These are phyloP conservation scores for Picea glauca DNA, from an alignment of 75 land plant genomes.

Conservation along the genomic window DNA sequence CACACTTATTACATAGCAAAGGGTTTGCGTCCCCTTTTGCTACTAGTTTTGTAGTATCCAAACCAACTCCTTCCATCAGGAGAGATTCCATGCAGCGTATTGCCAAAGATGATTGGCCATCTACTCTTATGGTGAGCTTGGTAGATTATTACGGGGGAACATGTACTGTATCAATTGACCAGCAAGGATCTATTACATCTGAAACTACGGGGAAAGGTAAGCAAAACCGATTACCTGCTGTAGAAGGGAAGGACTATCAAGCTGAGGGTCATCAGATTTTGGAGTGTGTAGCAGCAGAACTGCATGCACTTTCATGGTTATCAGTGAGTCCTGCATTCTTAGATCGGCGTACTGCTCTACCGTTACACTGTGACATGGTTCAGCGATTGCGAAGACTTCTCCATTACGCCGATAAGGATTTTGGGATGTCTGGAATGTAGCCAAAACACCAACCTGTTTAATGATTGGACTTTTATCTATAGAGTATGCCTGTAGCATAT, in stretches of 20 bases:
- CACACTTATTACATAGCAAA: slow-evolving; percentile 76
- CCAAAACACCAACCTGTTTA: neutral
- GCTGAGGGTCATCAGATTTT: slow-evolving; percentile 52
- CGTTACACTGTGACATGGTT: slow-evolving; percentile 92
- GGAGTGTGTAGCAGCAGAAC: slow-evolving; percentile 77
- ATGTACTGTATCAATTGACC: slow-evolving; percentile 16
- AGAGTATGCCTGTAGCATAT: neutral
- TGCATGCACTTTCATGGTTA: slow-evolving; percentile 92
- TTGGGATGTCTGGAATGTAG: slow-evolving; percentile 11
- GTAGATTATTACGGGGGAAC: slow-evolving; percentile 70
- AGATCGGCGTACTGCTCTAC: slow-evolving; percentile 70
- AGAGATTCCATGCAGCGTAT: slow-evolving; percentile 25
- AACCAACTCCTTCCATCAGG: slow-evolving; percentile 56
- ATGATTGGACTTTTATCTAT: neutral
- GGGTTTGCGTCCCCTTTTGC: slow-evolving; percentile 83
- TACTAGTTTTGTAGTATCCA: slow-evolving; percentile 84
- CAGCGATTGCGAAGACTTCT: slow-evolving; percentile 73
- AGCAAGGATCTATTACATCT: slow-evolving; percentile 20
- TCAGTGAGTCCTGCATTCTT: slow-evolving; percentile 70
- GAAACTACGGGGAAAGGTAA: slow-evolving; percentile 8
- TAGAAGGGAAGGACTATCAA: slow-evolving; percentile 43
- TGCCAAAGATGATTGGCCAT: slow-evolving; percentile 91
- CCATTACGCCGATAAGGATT: slow-evolving; percentile 61
- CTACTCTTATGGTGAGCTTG: slow-evolving; percentile 63
- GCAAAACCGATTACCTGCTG: slow-evolving; percentile 24